Conservation (phyloP, 2,329 filamentous ascomycete genomes). For the Cladorrhinum sp. region DNA sequence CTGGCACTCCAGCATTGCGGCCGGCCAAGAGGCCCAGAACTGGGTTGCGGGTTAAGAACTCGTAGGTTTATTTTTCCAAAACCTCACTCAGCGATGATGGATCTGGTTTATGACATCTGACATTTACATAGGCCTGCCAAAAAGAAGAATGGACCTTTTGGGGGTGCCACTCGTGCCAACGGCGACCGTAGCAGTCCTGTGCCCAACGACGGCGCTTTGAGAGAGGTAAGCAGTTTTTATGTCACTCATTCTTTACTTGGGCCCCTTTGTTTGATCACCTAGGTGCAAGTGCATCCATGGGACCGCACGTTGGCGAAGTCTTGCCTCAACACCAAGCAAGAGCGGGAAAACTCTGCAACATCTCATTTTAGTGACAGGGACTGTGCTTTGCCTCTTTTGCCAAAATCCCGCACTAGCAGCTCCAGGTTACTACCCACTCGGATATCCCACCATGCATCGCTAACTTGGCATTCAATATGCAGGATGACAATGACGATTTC, state of each 20-base stretch:
- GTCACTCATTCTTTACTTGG: background rate
- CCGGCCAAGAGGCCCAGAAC: constrained; percentile 59
- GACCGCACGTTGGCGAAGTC: background rate
- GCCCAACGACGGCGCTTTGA: constrained; percentile 35
- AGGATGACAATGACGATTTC: constrained; percentile 82
- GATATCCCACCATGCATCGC: constrained; percentile 15
- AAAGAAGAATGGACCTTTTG: constrained; percentile 66
- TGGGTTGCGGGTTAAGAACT: constrained; percentile 64
- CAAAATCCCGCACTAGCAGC: constrained; percentile 29
- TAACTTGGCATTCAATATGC: constrained; percentile 35
- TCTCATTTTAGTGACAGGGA: background rate
- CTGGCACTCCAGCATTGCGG: constrained; percentile 57
- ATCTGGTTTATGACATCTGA: constrained; percentile 18
- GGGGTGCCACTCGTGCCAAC: constrained; percentile 63
- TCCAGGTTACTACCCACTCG: constrained; percentile 16
- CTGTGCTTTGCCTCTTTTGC: constrained; percentile 31
- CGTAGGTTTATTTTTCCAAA: constrained; percentile 51
- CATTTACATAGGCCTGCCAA: constrained; percentile 62
- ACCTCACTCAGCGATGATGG: constrained; percentile 15
- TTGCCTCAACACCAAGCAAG: background rate
- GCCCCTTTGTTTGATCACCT: background rate
- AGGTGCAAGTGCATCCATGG: background rate
- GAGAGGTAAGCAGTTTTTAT: constrained; percentile 48
- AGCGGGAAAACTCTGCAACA: background rate
- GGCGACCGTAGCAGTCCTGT: constrained; percentile 63